phyloP scores from a whole-genome alignment of 768 basidiomycete species.

The Calocybe indica region DNA sequence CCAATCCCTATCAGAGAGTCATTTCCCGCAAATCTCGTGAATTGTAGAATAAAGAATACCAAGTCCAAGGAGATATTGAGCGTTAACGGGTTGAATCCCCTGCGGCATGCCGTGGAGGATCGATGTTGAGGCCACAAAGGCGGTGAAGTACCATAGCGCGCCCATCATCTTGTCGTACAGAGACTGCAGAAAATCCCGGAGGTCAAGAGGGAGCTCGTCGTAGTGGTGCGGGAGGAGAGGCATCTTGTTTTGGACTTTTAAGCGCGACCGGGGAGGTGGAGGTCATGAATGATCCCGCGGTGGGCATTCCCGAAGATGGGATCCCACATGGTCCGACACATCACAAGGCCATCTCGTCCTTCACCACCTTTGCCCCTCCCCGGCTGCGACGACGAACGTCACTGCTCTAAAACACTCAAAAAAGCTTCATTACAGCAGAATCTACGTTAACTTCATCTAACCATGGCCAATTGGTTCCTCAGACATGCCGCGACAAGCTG shows the following conservation, averaged over 20 bases:
- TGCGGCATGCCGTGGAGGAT: conserved; percentile 20
- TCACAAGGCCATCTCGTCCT: conserved; percentile 7
- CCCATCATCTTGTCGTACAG: conserved; percentile 34
- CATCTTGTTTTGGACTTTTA: conserved; percentile 19
- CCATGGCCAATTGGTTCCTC: too few relatives aligned
- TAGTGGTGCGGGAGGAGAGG: conserved; percentile 25
- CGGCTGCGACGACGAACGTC: too few relatives aligned
- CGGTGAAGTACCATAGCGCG: conserved; percentile 34
- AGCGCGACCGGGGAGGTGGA: conserved; percentile 3
- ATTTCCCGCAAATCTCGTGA: background rate
- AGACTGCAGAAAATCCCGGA: conserved; percentile 28
- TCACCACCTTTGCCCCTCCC: too few relatives aligned
- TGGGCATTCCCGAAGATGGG: background rate
- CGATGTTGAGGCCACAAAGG: conserved; percentile 32
- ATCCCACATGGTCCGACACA: conserved; percentile 4
- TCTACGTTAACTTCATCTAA: too few relatives aligned
- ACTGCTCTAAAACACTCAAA: too few relatives aligned
- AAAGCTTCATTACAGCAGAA: too few relatives aligned
- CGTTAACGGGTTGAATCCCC: conserved; percentile 26
- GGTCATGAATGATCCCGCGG: conserved; percentile 1
- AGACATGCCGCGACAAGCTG: too few relatives aligned
- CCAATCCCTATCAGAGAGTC: conserved; percentile 46
- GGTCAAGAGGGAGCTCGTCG: conserved; percentile 27
- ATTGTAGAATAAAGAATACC: conserved; percentile 25
- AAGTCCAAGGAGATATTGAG: conserved; percentile 52